phyloP scores from a whole-genome alignment of 2,329 filamentous ascomycete genomes.

The Aspergillus sp. region DNA sequence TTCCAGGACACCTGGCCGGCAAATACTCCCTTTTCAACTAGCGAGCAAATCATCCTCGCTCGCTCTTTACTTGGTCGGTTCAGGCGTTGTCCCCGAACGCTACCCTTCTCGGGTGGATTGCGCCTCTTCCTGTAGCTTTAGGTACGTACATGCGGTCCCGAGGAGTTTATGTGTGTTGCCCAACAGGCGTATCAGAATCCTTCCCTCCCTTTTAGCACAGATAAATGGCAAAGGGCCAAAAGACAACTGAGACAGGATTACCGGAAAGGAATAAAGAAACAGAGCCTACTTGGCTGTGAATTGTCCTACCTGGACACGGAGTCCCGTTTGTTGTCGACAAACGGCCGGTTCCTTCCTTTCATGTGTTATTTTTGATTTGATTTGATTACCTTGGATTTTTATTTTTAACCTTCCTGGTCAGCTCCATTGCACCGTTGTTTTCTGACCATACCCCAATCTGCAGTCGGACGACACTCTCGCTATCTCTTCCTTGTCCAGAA shows the following conservation, averaged over 20 bases:
- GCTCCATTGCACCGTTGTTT: constrained; percentile 7
- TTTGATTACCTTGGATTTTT: constrained; percentile 1
- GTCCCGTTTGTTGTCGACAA: constrained; percentile 17
- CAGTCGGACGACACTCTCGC: constrained; percentile 12
- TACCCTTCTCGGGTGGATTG: constrained; percentile 21
- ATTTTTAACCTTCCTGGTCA: constrained; percentile 11
- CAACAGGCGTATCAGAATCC: not conserved
- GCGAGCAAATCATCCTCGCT: constrained; percentile 15
- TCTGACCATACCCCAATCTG: constrained; percentile 13
- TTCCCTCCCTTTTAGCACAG: not conserved
- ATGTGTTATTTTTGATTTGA: not conserved
- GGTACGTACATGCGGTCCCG: constrained; percentile 14
- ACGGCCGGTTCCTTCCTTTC: constrained; percentile 5
- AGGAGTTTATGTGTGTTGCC: not conserved
- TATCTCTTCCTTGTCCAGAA: constrained; percentile 7
- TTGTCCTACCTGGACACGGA: constrained; percentile 12
- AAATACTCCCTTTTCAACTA: constrained; percentile 5
- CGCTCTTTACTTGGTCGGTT: constrained; percentile 15
- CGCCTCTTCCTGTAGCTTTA: too few species aligned
- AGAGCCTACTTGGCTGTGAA: constrained; percentile 10
- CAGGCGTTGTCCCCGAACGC: constrained; percentile 24
- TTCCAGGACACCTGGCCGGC: constrained; percentile 5
- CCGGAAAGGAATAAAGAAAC: constrained; percentile 9
- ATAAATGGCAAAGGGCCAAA: not conserved
- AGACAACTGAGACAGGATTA: not conserved